Evolutionary conservation across 2,329 filamentous ascomycete genomes (phyloP), one percentile per base, ranked within the genome.

Genomic region (Epichloe coenophiala): DNA sequence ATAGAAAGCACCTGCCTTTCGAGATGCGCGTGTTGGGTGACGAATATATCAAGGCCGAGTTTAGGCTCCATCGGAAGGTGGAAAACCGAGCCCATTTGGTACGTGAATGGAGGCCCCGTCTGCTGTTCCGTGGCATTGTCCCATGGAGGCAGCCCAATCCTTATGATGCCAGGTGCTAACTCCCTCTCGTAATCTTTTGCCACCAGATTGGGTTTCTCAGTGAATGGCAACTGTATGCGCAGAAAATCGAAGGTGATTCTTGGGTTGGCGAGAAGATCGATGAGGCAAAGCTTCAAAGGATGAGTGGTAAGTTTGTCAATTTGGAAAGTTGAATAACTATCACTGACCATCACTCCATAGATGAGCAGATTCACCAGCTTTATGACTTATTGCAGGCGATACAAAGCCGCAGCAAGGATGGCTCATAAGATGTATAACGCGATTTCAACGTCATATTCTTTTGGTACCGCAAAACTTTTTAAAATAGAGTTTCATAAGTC

Each of bases 221-320:
- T 0, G 90, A 97, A 67, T 98, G 91, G 91, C 93, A 98, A 67
- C 71, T 88, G 48, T 98, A 97, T 63, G 90, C 89, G 2, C 91
- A 98, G 65, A 83, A 88, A 63, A 71, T 98, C 15, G 91, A 97
- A 63, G 91, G 90, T 0, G 84, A 95, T 49, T 67, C 76, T 0
- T 97, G 93, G 93, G 75, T 78, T 53, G 91, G 84, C 1, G 87
- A 88, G 56, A 91, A 84, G 65, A 75, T 97, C 65, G 91, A 97
- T 56, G 79, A 80, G 58, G 73, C 71, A 1, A 95, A 95, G 68
- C 73, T 97, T 51, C 83, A 88, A 54, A 96, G 95, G 68, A 87
- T 97, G 88, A 97, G 86, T 65, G 90, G 89, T 94, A 66, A 59
- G 82, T 72, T 23, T 35, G 35, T 12, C 33, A 31, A 35, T 13